Evolutionary conservation across 2,329 filamentous ascomycete genomes (phyloP), one percentile per base, ranked within the genome.

Genomic region (Elsinoe australis): DNA sequence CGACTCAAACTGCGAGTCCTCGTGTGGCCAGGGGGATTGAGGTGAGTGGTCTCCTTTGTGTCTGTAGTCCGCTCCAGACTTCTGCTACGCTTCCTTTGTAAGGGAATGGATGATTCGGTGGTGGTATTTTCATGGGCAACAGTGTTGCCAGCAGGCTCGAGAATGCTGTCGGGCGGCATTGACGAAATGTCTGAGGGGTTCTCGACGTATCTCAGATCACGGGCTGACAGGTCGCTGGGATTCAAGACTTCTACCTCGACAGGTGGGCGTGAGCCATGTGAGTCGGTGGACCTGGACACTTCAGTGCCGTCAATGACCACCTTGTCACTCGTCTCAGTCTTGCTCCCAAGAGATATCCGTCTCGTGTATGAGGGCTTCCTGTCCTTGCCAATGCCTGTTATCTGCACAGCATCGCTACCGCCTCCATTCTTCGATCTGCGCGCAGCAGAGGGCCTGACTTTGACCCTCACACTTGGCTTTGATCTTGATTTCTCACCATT

Each of bases 211-310:
- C 79, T 61, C 68, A 76, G 59, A 67, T 82, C 73, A 61, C 75
- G 67, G 68, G 79, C 58, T 76, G 76, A 64, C 67, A 90, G 54
- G 74, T 95, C 67, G 77, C 85, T 72, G 71, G 74, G 53, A 74
- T 75, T 64, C 58, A 89, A 76, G 53, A 96, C 86, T 64, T 95
- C 90, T 52, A 95, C 85, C 62, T 95, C 88, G 54, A 95, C 82
- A 28, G 88, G 88, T 47, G 85, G 71, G 9, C 72, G 67, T 47
- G 72, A 75, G 50, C 89, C 75, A 64, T 83, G 88, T 54, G 85
- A 90, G 64, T 85, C 87, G 45, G 87, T 92, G 26, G 83, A 85
- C 62, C 85, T 85, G 29, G 86, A 92, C n/a, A 65, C 49, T 22
- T 71, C 69, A 18, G 66, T 64, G 15, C 57, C 61, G 47, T 62